phyloP scores from a whole-genome alignment of 2,329 filamentous ascomycete genomes.

The Aspergillus uvarum region DNA sequence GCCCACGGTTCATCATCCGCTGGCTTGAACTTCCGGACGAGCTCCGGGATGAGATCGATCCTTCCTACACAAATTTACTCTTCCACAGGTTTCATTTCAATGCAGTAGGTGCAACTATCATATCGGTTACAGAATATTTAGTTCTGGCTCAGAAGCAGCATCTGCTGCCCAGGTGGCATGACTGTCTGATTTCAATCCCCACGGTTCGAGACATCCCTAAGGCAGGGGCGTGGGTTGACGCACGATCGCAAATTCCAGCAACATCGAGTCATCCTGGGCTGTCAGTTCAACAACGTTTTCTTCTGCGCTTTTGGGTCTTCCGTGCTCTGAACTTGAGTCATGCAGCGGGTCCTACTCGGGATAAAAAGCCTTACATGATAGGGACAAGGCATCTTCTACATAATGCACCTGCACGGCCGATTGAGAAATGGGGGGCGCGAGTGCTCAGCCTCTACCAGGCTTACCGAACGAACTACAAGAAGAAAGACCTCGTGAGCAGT shows the following conservation, averaged over 20 bases:
- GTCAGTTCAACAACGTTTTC: slow-evolving; percentile 27
- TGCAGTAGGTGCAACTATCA: slow-evolving; percentile 27
- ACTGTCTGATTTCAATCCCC: slow-evolving; percentile 24
- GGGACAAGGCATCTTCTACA: not conserved
- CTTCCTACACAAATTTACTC: slow-evolving; percentile 19
- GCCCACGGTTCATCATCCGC: slow-evolving; percentile 27
- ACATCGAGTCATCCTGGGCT: not conserved
- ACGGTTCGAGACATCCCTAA: slow-evolving; percentile 23
- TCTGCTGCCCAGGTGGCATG: slow-evolving; percentile 33
- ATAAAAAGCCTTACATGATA: not conserved
- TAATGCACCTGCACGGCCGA: slow-evolving; percentile 11
- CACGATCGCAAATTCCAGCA: slow-evolving; percentile 5
- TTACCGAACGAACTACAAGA: slow-evolving; percentile 11
- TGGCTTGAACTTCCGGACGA: slow-evolving; percentile 23
- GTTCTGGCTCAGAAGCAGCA: slow-evolving; percentile 20
- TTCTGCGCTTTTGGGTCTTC: slow-evolving; percentile 36
- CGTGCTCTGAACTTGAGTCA: slow-evolving; percentile 27
- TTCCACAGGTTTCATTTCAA: slow-evolving; percentile 27
- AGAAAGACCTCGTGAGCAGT: slow-evolving; percentile 27
- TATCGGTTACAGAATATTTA: slow-evolving; percentile 35
- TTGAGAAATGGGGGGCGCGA: slow-evolving; percentile 22
- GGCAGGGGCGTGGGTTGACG: slow-evolving; percentile 28
- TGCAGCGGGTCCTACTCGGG: slow-evolving; percentile 22
- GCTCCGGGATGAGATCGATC: slow-evolving; percentile 6
- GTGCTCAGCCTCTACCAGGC: slow-evolving; percentile 32